A percentile compares a stretch with the other conserved stretches of the same genome.
phyloP scores from a whole-genome alignment of 169 alveolate species.

The Perkinsus olseni region DNA sequence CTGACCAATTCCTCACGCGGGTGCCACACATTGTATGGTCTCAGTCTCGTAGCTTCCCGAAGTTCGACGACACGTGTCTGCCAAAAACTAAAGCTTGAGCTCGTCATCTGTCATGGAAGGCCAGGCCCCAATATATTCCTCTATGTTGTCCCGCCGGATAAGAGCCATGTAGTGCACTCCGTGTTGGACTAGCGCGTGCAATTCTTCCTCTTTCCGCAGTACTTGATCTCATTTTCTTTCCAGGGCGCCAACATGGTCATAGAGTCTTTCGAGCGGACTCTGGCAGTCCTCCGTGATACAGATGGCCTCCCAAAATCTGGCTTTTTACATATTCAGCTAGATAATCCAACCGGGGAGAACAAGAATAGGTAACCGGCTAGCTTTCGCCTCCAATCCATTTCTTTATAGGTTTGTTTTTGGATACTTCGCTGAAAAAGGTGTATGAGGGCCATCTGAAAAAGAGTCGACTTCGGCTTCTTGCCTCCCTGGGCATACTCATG shows the following conservation, averaged over 20 bases:
- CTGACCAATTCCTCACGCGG: not conserved
- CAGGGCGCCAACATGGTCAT: not conserved
- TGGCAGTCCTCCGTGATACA: not conserved
- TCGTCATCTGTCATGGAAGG: not conserved
- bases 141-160: not conserved
- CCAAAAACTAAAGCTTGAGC: not conserved
- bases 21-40: not conserved
- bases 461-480: no score
- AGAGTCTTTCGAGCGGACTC: not conserved
- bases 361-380: no score
- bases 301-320: not conserved
- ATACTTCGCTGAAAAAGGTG: no score
- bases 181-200: not conserved
- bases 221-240: not conserved
- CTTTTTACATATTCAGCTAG: not conserved
- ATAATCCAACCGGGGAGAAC: not conserved
- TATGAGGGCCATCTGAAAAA: no score
- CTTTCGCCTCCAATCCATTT: no score
- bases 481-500: no score
- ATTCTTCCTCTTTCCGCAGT: not conserved
- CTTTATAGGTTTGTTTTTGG: no score
- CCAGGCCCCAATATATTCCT: not conserved
- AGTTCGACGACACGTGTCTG: not conserved
- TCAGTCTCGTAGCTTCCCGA: not conserved
- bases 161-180: not conserved